phyloP scores from a whole-genome alignment of 768 basidiomycete species.

The Mycena chlorophos region DNA sequence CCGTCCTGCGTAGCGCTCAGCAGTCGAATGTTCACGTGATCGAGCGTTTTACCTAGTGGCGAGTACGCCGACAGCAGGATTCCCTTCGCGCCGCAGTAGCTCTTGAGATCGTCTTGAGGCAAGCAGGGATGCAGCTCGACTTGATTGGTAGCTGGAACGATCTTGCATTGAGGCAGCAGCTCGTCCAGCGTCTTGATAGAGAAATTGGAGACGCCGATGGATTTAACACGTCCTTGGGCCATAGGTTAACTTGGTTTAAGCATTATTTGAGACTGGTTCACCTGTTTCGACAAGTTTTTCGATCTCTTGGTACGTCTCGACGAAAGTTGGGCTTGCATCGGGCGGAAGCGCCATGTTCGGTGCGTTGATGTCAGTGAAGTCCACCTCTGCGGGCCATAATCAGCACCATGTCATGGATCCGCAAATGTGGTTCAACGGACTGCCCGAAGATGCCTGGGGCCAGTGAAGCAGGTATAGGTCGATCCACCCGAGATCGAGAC shows the following conservation, averaged over 20 bases:
- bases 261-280: too few relatives aligned
- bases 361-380: not conserved
- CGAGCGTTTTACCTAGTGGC: slow-evolving; percentile 38
- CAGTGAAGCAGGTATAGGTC: not conserved
- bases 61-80: slow-evolving; percentile 56
- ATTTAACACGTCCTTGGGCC: not conserved
- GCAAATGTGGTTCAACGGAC: slow-evolving; percentile 15
- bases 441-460: not conserved
- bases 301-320: slow-evolving; percentile 29
- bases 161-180: slow-evolving; percentile 44
- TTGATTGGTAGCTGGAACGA: slow-evolving; percentile 58
- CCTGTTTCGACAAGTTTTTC: slow-evolving; percentile 24
- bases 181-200: slow-evolving; percentile 43
- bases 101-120: slow-evolving; percentile 49
- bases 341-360: slow-evolving; percentile 8
- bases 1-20: slow-evolving; percentile 16
- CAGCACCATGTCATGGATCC: too few relatives aligned
- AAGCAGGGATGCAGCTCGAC: slow-evolving; percentile 59
- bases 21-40: not conserved
- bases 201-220: slow-evolving; percentile 49
- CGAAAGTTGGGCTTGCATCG: slow-evolving; percentile 27
- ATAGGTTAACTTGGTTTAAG: too few relatives aligned
- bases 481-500: slow-evolving; percentile 13
- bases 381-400: not conserved
- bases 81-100: slow-evolving; percentile 48